These are phyloP conservation scores for Fusarium proliferatum DNA, from an alignment of 2,329 filamentous ascomycete species.

Conservation along the genomic window DNA sequence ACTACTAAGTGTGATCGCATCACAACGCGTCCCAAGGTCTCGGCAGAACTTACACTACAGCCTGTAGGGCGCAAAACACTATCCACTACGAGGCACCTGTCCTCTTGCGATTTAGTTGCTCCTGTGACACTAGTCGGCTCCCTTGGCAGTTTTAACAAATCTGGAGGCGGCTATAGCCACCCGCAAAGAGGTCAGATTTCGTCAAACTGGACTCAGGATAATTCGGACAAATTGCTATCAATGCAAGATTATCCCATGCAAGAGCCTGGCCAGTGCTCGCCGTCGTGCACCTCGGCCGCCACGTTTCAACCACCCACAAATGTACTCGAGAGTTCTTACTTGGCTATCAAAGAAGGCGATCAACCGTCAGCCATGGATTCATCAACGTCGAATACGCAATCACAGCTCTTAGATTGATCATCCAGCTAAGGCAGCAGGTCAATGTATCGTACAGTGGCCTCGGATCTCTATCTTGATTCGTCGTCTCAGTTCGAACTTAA, in stretches of 20 bases:
- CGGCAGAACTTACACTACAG: conserved; percentile 9
- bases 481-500: background rate
- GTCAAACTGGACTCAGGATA: conserved; percentile 17
- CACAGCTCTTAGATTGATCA: background rate
- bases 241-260: background rate
- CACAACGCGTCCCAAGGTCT: background rate
- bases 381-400: background rate
- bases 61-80: conserved; percentile 29
- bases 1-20: background rate
- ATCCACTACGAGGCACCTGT: background rate
- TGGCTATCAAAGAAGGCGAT: background rate
- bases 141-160: background rate
- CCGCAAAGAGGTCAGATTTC: conserved; percentile 12
- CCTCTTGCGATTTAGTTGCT: background rate
- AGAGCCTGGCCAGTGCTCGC: background rate
- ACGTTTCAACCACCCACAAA: conserved; percentile 2
- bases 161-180: background rate
- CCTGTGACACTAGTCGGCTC: background rate
- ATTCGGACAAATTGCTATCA: conserved; percentile 12
- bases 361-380: background rate
- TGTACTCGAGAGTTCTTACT: background rate
- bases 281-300: conserved; percentile 11
- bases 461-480: background rate
- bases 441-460: background rate
- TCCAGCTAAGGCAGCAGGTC: conserved; percentile 1